A percentile compares a stretch with the other conserved stretches of the same genome.
Conservation (phyloP, 192 early-diverging fungal genomes). For the Helicostylum pulchrum region DNA sequence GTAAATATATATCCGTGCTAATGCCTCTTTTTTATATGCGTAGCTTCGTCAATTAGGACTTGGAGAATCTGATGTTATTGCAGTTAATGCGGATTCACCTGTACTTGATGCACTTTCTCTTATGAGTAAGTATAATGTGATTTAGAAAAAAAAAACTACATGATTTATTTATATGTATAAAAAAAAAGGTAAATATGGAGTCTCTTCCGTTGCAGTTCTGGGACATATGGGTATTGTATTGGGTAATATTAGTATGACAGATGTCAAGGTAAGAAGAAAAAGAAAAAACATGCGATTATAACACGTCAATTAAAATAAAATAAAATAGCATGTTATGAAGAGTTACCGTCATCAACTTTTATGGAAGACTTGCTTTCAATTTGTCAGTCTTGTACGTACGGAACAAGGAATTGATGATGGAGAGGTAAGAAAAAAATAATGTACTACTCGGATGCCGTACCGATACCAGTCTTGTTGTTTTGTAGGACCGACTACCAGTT, state of each 20-base stretch:
- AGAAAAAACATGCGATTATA: not conserved
- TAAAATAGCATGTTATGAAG: slow-evolving; percentile 30
- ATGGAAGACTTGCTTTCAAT: slow-evolving; percentile 57
- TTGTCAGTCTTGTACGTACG: slow-evolving; percentile 56
- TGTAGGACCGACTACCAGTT: slow-evolving; percentile 63
- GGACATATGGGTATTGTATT: slow-evolving; percentile 51
- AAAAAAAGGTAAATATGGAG: slow-evolving; percentile 46
- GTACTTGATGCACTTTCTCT: slow-evolving; percentile 66
- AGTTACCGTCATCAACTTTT: slow-evolving; percentile 46
- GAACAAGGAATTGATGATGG: slow-evolving; percentile 67
- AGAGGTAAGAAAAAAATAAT: slow-evolving; percentile 36
- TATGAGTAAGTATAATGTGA: slow-evolving; percentile 43
- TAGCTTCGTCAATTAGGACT: slow-evolving; percentile 56
- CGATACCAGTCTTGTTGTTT: not conserved
- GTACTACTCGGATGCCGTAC: not conserved
- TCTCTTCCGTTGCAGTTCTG: slow-evolving; percentile 64
- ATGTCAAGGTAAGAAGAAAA: slow-evolving; percentile 51
- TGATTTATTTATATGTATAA: not conserved
- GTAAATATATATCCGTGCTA: not conserved
- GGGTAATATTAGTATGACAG: slow-evolving; percentile 68
- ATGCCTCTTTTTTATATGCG: not conserved
- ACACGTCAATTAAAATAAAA: not conserved
- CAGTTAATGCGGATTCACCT: slow-evolving; percentile 46
- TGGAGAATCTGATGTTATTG: slow-evolving; percentile 52
- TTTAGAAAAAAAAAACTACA: not conserved